Percentiles rank a stretch among this genome's conserved stretches.
Conservation (phyloP, 192 early-diverging fungal species). For the Podila horticola region DNA sequence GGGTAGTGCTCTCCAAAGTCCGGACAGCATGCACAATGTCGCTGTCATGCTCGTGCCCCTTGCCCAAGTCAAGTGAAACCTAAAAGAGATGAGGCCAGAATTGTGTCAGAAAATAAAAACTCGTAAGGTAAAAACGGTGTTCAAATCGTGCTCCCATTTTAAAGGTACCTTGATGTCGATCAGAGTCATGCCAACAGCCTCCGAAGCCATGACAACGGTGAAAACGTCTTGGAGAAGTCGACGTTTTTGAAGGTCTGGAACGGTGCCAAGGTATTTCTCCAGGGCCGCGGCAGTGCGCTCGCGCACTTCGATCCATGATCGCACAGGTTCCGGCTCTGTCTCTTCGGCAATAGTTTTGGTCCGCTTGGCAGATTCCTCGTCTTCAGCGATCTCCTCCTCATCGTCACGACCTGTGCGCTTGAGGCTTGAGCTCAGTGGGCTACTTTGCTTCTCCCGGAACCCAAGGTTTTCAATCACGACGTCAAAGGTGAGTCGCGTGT, state of each 20-base stretch:
- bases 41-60: background rate
- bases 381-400: background rate
- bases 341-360: too few relatives aligned
- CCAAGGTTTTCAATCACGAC: background rate
- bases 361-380: background rate
- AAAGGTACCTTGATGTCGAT: constrained; percentile 36
- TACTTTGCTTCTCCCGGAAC: background rate
- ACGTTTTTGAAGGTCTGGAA: background rate
- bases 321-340: background rate
- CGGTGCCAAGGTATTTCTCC: background rate
- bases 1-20: background rate
- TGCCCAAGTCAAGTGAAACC: constrained; percentile 1
- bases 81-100: background rate
- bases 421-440: too few relatives aligned
- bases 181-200: background rate
- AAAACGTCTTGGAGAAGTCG: background rate
- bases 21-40: constrained; percentile 17
- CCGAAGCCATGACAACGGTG: background rate
- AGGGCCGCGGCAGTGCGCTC: background rate
- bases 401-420: background rate
- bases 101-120: background rate
- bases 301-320: background rate
- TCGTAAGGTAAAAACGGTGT: background rate
- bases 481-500: constrained; percentile 1
- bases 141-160: background rate